Base-by-base conservation (phyloP, 2,329 filamentous ascomycete species). In the Pseudogymnoascus sp. region DNA sequence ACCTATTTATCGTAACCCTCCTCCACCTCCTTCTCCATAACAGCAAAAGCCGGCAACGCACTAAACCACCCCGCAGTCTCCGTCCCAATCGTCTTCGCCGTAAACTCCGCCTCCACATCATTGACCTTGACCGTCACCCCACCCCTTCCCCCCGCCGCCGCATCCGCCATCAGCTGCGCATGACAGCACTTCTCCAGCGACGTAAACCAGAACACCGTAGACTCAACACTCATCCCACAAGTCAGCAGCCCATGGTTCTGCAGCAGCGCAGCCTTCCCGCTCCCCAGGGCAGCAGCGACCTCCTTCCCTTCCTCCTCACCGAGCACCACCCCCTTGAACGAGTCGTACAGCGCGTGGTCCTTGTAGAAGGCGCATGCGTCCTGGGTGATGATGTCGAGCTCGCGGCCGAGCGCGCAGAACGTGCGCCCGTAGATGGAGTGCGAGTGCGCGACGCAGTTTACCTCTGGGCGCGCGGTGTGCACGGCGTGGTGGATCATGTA, bases 11-110 rank as follows among this genome's bases (percentile, higher is more conserved):
- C 28, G 6, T 57, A 57, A 33, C 50, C 50, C 59, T 61, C 35
- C 59, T 61, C 38, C 10, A 61, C 38, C 75, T 87, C 83, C 71
- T 81, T 81, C 69, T 87, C 82, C 66, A 88, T 83, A 42, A 90
- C 75, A 76, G 90, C 87, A 76, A 91, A 91, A 67, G 87, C 69
- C 15, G 88, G 88, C 76, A 86, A 87, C 5, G 86, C 88, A 69
- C 81, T 85, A 71, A 91, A 92, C 79, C 83, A 91, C 0, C 88
- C 88, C 0, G 84, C 86, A 35, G 73, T 70, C 15, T 82, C 78
- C 0, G 78, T 82, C 0, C 89, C 89, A 2, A 91, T 78, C 0
- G 83, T 80, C 74, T 87, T 84, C 69, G 83, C 86, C 0, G 89
- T 91, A 69, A 83, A 89, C 15, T 73, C 77, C 1, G 89, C 88